Evolutionary conservation across 768 basidiomycete species (phyloP), one percentile per base, ranked within the genome.

Genomic region (Sutorius australiensis): DNA sequence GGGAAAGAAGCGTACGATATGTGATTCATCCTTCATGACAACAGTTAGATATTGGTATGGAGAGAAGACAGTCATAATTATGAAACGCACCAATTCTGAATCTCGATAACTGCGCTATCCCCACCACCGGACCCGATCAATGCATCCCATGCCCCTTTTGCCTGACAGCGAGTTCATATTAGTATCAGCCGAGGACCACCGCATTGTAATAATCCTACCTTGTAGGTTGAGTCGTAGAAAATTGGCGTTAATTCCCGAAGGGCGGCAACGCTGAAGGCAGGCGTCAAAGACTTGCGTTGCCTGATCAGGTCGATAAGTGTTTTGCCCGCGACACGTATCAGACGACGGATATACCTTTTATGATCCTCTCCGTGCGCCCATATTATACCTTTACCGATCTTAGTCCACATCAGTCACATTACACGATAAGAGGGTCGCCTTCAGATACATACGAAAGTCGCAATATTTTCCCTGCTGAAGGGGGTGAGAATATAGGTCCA

Each of bases 341-440:
- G 16, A 19, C 6, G 9, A 27, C 30, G 19, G 14, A 46, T 19
- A 11, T 45, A 77, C 78, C 79, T 69, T 41, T 63, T 69, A 47
- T 81, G 80, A 54, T 67, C 69, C n/a, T 80, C 79, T 8, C 75
- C 73, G 32, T 75, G 66, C 1, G 63, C 41, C 63, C 53, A 59
- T 5, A 63, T 7, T 2, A 76, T 38, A 3, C 72, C 72, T 14
- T 59, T 65, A 1, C 75, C 73, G 7, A 44, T 14, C 54, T 62
- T 0, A 6, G 16, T 16, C 0, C 21, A 19, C 13, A 48, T 58
- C 27, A 52, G 19, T 3, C 16, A 24, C 42, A 41, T 1, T 21
- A 19, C 14, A 53, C 6, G 3, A 3, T 11, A 3, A 14, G 5
- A 34, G 2, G 0, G 3, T 21, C 10, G 0, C 11, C 4, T 32